Evolutionary conservation across 805 yeast genomes (phyloP).

Genomic region (Cyberlindnera veronae): DNA sequence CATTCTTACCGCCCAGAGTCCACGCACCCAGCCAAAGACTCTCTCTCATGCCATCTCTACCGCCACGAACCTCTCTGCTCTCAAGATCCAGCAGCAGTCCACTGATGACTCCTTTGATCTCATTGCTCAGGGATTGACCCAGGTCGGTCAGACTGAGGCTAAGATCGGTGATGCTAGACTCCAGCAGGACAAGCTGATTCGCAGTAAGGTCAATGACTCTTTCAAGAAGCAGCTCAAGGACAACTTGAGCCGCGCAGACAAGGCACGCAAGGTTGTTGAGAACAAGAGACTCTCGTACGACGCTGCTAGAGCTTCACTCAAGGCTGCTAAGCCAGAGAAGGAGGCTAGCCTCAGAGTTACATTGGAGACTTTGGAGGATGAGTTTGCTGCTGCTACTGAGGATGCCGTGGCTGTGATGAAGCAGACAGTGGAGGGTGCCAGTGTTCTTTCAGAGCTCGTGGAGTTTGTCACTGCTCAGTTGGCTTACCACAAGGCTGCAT

Average conservation of each 20-base stretch:
- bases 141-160: constrained; percentile 65
- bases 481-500: constrained; percentile 74
- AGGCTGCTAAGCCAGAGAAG: constrained; percentile 54
- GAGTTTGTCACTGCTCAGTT: constrained; percentile 76
- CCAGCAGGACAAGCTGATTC: constrained; percentile 75
- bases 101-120: constrained; percentile 43
- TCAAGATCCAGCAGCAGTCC: constrained; percentile 28
- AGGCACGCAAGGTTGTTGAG: constrained; percentile 70
- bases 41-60: constrained; percentile 78
- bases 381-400: constrained; percentile 85
- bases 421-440: constrained; percentile 68
- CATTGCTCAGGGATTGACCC: constrained; percentile 58
- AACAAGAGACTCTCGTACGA: constrained; percentile 77
- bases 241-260: constrained; percentile 58
- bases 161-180: constrained; percentile 79
- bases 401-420: constrained; percentile 83
- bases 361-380: constrained; percentile 84
- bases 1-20: constrained; percentile 52
- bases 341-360: constrained; percentile 71
- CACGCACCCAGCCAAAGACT: constrained; percentile 64
- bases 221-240: constrained; percentile 59
- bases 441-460: constrained; percentile 61
- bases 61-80: constrained; percentile 52
- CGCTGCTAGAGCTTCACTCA: constrained; percentile 59
- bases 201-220: constrained; percentile 63